Evolutionary conservation across 2,329 filamentous ascomycete genomes (phyloP).

Genomic region (Endoconidiophora polonica): DNA sequence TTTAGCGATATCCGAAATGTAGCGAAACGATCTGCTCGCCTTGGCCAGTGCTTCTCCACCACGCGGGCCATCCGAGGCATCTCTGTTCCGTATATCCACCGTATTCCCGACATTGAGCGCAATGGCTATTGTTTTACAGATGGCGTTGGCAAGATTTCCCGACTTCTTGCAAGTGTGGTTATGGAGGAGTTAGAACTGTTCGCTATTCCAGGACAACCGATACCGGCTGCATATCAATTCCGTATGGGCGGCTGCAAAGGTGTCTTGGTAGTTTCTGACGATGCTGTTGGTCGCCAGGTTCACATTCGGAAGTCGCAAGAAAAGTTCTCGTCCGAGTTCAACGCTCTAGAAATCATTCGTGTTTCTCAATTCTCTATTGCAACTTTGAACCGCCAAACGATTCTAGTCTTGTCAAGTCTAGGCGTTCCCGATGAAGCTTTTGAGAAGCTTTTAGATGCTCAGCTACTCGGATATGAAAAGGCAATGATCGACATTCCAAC

Average conservation of each 20-base stretch:
- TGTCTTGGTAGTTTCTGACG: conserved; percentile 59
- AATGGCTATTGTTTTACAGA: conserved; percentile 68
- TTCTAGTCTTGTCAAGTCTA: conserved; percentile 64
- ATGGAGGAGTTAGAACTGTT: conserved; percentile 47
- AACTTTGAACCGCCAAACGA: conserved; percentile 78
- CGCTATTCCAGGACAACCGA: conserved; percentile 13
- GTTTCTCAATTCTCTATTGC: conserved; percentile 61
- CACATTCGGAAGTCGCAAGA: conserved; percentile 70
- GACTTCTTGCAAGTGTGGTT: conserved; percentile 56
- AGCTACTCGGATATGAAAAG: conserved; percentile 49
- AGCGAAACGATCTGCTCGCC: conserved; percentile 76
- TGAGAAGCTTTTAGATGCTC: conserved; percentile 44
- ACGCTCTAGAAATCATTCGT: conserved; percentile 70
- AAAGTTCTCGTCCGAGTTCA: conserved; percentile 61
- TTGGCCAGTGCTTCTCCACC: conserved; percentile 93
- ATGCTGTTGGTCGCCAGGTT: conserved; percentile 49
- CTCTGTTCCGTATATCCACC: conserved; percentile 38
- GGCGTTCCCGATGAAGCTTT: conserved; percentile 56
- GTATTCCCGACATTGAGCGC: conserved; percentile 53
- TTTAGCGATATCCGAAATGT: conserved; percentile 67
- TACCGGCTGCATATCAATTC: conserved; percentile 80
- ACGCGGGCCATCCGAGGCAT: conserved; percentile 57
- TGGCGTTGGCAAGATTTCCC: conserved; percentile 84
- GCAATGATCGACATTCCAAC: conserved; percentile 50
- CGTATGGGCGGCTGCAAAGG: conserved; percentile 87